Conservation (phyloP, 2,329 filamentous ascomycete genomes). For the Microdochium bolleyi region DNA sequence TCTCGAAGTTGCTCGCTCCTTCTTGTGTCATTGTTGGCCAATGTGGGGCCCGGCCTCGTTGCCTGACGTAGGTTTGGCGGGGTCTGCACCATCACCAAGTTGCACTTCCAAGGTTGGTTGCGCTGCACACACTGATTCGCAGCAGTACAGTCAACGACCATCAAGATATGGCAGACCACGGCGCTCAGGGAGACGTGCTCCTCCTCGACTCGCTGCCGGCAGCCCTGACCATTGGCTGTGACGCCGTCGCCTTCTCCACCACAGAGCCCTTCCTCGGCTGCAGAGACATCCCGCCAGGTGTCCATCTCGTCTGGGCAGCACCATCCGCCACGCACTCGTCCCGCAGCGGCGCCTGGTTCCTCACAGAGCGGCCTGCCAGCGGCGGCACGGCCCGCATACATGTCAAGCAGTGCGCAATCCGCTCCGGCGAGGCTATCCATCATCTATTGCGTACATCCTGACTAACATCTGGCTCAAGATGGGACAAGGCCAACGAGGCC, state of each 20-base stretch:
- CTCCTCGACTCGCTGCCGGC: slow-evolving; percentile 43
- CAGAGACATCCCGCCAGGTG: slow-evolving; percentile 43
- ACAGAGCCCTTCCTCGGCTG: slow-evolving; percentile 41
- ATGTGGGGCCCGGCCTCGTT: too few species aligned
- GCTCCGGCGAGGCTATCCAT: too few species aligned
- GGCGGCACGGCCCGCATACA: slow-evolving; percentile 20
- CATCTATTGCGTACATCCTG: slow-evolving; percentile 26
- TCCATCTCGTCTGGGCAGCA: slow-evolving; percentile 53
- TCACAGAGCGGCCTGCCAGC: slow-evolving; percentile 22
- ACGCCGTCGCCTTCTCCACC: slow-evolving; percentile 39
- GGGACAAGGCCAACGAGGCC: slow-evolving; percentile 48
- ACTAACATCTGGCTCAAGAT: slow-evolving; percentile 21
- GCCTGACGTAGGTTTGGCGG: too few species aligned
- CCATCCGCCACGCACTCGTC: slow-evolving; percentile 36
- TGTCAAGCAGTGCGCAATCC: slow-evolving; percentile 17
- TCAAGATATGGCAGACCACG: slow-evolving; percentile 4
- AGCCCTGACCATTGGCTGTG: slow-evolving; percentile 44
- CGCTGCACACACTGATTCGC: too few species aligned
- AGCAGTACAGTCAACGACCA: too few species aligned
- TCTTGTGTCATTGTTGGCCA: too few species aligned
- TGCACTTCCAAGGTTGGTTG: too few species aligned
- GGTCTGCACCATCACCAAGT: too few species aligned
- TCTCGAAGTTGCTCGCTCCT: too few species aligned
- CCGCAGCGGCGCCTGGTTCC: slow-evolving; percentile 51
- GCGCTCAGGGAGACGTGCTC: slow-evolving; percentile 39